Evolutionary conservation across 345 rosid genomes (phyloP), one percentile per base, ranked within the genome.

Genomic region (Gynandropsis gynandra): DNA sequence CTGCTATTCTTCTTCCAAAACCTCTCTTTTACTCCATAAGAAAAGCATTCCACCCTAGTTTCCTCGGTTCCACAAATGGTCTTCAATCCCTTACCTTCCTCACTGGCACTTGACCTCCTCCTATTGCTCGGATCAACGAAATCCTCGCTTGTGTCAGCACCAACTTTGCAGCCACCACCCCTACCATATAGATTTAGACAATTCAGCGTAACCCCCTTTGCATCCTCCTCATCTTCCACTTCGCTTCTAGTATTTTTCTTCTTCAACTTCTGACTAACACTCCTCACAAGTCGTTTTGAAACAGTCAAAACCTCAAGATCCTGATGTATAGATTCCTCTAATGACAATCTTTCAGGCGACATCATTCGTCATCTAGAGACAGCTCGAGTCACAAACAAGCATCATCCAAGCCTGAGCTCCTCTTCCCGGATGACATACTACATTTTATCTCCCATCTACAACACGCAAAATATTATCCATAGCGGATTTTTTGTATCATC

Each of bases 91-190:
- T 69, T 90, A 52, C 87, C 79, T 41, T 83, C 95, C 47, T 85
- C 95, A 42, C 95, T 76, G 13, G 84, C 82, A 72, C 80, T 87
- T 1, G 87, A 82, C 77, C 82, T 76, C 73, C 95, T 84, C 67
- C 85, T 75, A 44, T 70, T 54, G 62, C 82, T 70, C 0, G 78
- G 79, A 75, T 90, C 93, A 54, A 84, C 95, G 43, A 63, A 80
- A 49, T 82, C 96, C 19, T 80, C 98, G 12, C 89, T 61, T 0
- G 81, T 87, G 38, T 87, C 96, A 37, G 96, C 93, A 13, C 88
- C 85, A n/a, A 92, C 96, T 75, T 76, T 92, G 80, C 98, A 92
- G 13, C 95, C 98, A 27, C 87, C 92, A 3, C 86, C 87, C 49
- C 89, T 75, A 7, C 85, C 81, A 52, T 83, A 73, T 11, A 90